Base-by-base conservation (phyloP, 2,329 filamentous ascomycete genomes). In the Diaporthe sp. region DNA sequence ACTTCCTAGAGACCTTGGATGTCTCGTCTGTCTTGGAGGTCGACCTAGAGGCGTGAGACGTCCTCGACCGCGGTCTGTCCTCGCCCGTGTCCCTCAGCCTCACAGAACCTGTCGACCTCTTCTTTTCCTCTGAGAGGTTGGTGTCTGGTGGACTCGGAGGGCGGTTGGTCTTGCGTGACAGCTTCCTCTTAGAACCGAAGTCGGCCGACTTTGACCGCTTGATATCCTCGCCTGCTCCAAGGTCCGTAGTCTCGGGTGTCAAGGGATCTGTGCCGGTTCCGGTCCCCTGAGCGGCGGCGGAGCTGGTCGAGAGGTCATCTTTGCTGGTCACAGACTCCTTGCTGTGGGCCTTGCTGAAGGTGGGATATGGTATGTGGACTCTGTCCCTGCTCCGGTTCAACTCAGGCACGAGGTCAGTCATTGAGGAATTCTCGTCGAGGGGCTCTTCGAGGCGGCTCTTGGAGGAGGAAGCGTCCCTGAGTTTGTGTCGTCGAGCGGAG, bases 331-430 rank as follows among this genome's bases (percentile, higher is more conserved):
- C 91, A 60, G 92, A 91, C 85, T 98, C 96, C 84, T 95, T 97
- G 87, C 95, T 97, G 84, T 98, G 95, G 17, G 94, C 94, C 85
- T 97, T 98, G 85, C 94, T 97, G 84, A 97, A 95, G 15, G 90
- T 89, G 2, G 95, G 95, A 82, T 98, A 98, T 9, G 94, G 93
- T 57, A 94, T 82, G 77, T 88, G 90, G 46, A 87, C 82, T 39
- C 88, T 87, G 72, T 89, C 86, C 68, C 80, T 82, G 76, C 83
- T 85, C 60, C 84, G 82, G 61, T 84, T 82, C 70, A 89, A 82
- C 80, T 88, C 87, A 31, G 87, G 87, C 17, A 88, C 86, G 61
- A 90, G 81, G 72, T 91, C 87, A 67, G 87, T 87, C 80, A 87
- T 86, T 53, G 86, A 87, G 55, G 82, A 79, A 9, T 65, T 57